phyloP scores from a whole-genome alignment of 805 yeast genomes.

The Barnettozyma sucrosica region DNA sequence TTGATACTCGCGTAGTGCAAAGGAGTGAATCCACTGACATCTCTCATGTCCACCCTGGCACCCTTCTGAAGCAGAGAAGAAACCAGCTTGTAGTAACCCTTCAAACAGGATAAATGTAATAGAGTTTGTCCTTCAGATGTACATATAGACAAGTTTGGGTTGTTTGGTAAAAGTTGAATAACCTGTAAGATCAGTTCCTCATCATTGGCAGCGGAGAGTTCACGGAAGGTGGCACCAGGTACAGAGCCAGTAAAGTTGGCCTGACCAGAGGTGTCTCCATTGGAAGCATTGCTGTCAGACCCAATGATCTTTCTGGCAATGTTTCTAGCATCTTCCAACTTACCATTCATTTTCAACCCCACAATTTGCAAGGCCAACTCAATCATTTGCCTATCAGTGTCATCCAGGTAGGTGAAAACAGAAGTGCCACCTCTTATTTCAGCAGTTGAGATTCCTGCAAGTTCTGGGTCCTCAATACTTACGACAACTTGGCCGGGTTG shows the following conservation, averaged over 20 bases:
- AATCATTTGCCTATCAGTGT: slow-evolving; percentile 88
- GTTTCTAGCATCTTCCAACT: slow-evolving; percentile 88
- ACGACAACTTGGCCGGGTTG: slow-evolving; percentile 90
- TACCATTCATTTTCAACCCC: slow-evolving; percentile 95
- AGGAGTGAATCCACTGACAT: slow-evolving; percentile 80
- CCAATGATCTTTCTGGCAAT: slow-evolving; percentile 91
- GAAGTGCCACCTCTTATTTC: slow-evolving; percentile 23
- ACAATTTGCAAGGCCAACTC: slow-evolving; percentile 95
- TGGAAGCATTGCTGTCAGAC: slow-evolving; percentile 29
- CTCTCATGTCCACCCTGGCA: slow-evolving; percentile 66
- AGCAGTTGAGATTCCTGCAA: slow-evolving; percentile 8
- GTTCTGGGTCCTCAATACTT: slow-evolving; percentile 57
- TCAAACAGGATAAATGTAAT: slow-evolving; percentile 77
- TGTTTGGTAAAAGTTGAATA: slow-evolving; percentile 61
- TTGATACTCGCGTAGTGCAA: slow-evolving; percentile 77
- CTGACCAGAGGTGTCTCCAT: slow-evolving; percentile 9
- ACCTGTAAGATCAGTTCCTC: slow-evolving; percentile 41
- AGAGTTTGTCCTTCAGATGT: slow-evolving; percentile 82
- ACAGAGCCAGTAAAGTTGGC: slow-evolving; percentile 1
- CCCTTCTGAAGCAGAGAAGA: slow-evolving; percentile 58
- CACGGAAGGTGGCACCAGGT: slow-evolving; percentile 7
- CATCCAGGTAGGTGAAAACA: slow-evolving; percentile 88
- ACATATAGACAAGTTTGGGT: slow-evolving; percentile 78
- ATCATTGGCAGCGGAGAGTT: slow-evolving; percentile 20
- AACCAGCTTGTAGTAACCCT: slow-evolving; percentile 61